Evolutionary conservation across 768 basidiomycete species (phyloP).

Genomic region (Saitozyma podzolica): DNA sequence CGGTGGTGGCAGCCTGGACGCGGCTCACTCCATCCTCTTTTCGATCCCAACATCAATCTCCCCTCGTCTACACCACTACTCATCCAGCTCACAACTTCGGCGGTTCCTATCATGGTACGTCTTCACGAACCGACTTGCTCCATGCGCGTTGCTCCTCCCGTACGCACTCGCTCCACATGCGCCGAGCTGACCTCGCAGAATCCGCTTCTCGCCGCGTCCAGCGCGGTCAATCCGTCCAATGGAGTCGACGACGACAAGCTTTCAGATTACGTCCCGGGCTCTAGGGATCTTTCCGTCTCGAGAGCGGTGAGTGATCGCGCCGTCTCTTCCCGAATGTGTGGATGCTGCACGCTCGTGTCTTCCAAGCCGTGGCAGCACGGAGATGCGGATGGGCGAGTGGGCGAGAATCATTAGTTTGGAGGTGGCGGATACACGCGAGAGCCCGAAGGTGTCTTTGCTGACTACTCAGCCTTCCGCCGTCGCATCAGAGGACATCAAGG

Average conservation of each 20-base stretch:
- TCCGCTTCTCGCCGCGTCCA: slow-evolving; percentile 36
- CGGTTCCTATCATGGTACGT: slow-evolving; percentile 12
- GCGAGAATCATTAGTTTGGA: background rate
- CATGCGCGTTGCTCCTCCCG: too few relatives aligned
- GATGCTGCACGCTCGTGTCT: too few relatives aligned
- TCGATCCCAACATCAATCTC: background rate
- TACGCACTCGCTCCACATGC: too few relatives aligned
- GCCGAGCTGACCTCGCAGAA: slow-evolving; percentile 24
- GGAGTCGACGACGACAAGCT: slow-evolving; percentile 74
- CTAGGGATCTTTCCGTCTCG: slow-evolving; percentile 73
- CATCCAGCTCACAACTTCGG: background rate
- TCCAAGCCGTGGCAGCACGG: background rate
- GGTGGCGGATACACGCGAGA: background rate
- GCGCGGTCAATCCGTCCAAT: background rate
- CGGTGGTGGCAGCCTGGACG: background rate
- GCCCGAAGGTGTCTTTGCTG: slow-evolving; percentile 1
- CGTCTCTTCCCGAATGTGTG: background rate
- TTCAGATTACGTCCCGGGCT: slow-evolving; percentile 79
- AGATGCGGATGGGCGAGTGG: background rate
- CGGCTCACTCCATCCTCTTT: background rate
- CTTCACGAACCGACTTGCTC: too few relatives aligned
- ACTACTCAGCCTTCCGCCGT: slow-evolving; percentile 53
- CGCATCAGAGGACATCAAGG: slow-evolving; percentile 63
- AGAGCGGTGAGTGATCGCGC: slow-evolving; percentile 65
- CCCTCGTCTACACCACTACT: too few relatives aligned